Evolutionary conservation across 805 yeast genomes (phyloP).

Genomic region (Millerago galiae): DNA sequence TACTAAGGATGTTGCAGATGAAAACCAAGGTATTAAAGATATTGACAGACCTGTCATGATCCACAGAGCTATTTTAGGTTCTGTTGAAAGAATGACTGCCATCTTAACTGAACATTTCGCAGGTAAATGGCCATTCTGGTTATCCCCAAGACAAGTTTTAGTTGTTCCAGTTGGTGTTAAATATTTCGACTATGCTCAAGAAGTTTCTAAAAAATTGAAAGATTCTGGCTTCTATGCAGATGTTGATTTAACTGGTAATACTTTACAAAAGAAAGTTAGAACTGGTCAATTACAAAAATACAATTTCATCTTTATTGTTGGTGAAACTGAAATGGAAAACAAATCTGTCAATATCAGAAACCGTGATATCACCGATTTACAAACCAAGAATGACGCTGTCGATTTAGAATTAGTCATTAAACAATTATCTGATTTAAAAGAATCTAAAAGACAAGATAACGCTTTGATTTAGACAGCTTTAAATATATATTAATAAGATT

Average conservation of each 20-base stretch:
- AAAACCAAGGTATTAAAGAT: conserved; percentile 38
- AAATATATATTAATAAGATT: background rate
- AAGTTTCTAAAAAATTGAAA: conserved; percentile 63
- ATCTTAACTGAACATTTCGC: conserved; percentile 96
- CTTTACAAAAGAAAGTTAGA: conserved; percentile 97
- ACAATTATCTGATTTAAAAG: conserved; percentile 63
- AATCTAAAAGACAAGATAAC: conserved; percentile 70
- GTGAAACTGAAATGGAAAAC: conserved; percentile 83
- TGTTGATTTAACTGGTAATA: conserved; percentile 89
- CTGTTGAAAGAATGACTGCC: conserved; percentile 99
- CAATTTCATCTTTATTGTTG: conserved; percentile 94
- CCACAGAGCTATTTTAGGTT: conserved; percentile 97
- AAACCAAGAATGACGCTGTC: conserved; percentile 85
- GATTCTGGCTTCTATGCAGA: conserved; percentile 83
- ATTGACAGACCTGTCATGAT: conserved; percentile 94
- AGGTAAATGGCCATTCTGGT: conserved; percentile 99
- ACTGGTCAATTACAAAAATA: conserved; percentile 91
- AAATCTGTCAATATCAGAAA: conserved; percentile 89
- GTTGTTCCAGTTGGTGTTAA: conserved; percentile 97
- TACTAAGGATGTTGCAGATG: conserved; percentile 49
- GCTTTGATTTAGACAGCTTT: conserved; percentile 19
- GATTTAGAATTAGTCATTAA: conserved; percentile 63
- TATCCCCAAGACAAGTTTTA: conserved; percentile 96
- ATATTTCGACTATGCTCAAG: conserved; percentile 84
- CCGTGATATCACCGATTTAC: conserved; percentile 90